phyloP scores from a whole-genome alignment of 768 basidiomycete genomes.

The Leccinum barrowsii region DNA sequence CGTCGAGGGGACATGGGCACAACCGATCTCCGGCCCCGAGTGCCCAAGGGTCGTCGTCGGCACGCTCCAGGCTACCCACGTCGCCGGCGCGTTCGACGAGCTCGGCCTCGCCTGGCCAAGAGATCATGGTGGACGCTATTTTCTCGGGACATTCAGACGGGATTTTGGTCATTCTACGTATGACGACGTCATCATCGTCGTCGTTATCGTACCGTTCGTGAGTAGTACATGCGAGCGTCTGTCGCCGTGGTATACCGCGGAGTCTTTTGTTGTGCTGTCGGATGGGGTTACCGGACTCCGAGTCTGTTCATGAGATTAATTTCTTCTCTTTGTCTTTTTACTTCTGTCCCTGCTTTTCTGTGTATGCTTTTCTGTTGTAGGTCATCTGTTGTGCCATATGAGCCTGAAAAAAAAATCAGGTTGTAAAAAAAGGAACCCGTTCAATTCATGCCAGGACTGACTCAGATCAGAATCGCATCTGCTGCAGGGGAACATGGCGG shows the following conservation, averaged over 20 bases:
- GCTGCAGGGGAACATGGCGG: not conserved
- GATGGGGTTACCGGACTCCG: not conserved
- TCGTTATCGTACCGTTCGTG: not conserved
- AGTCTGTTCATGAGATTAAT: not conserved
- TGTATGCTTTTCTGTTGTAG: not conserved
- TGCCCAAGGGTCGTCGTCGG: not conserved
- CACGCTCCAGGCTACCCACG: constrained; percentile 10
- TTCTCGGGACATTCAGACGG: constrained; percentile 87
- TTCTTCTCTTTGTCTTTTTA: not conserved
- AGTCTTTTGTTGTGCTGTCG: not conserved
- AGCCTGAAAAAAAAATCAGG: not conserved
- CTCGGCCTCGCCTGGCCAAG: constrained; percentile 18
- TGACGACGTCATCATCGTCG: constrained; percentile 30
- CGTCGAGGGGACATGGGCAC: constrained; percentile 9
- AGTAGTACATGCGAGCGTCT: not conserved
- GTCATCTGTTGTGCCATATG: constrained; percentile 1
- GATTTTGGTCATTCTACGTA: constrained; percentile 72
- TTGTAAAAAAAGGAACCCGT: not conserved
- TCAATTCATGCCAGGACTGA: not conserved
- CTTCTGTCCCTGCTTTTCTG: not conserved
- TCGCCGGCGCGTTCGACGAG: not conserved
- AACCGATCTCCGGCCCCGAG: constrained; percentile 4
- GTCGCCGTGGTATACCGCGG: not conserved
- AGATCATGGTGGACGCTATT: constrained; percentile 70
- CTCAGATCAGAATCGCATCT: not conserved